Evolutionary conservation across 148 eudicot species (phyloP).

Genomic region (Euryodendron excelsum): DNA sequence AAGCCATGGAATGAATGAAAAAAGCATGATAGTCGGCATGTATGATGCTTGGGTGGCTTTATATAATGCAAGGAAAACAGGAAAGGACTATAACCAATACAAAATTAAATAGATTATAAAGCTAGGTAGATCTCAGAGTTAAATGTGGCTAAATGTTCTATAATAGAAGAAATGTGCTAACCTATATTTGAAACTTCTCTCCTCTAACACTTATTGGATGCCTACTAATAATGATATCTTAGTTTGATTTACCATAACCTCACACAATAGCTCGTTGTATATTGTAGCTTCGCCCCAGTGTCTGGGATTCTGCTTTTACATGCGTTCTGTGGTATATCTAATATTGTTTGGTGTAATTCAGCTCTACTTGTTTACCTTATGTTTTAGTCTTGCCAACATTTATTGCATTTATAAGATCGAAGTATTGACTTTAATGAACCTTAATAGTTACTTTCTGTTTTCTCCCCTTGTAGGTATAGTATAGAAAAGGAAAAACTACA

Average conservation of each 20-base stretch:
- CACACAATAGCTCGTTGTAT: no score
- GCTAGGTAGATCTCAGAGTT: neutral
- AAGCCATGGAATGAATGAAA: no score
- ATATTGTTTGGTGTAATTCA: neutral
- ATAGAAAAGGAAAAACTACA: neutral
- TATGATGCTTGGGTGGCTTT: no score
- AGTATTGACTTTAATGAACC: neutral
- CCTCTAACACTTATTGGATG: neutral
- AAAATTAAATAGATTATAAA: neutral
- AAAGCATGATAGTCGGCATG: no score
- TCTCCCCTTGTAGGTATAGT: neutral
- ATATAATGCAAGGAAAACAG: neutral
- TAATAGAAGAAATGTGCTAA: neutral
- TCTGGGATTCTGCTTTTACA: no score
- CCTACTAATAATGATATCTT: neutral
- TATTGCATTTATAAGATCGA: neutral
- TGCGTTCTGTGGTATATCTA: no score
- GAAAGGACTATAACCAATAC: neutral
- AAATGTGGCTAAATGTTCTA: slow-evolving; percentile 1
- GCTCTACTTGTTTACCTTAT: neutral
- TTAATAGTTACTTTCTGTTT: neutral
- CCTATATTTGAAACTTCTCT: neutral
- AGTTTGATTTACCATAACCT: neutral
- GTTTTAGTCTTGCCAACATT: no score
- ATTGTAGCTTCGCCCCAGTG: no score